A percentile compares a stretch with the other conserved stretches of the same genome.
These are phyloP conservation scores for Monilinia laxa DNA, from an alignment of 2,329 filamentous ascomycete genomes.

Conservation along the genomic window DNA sequence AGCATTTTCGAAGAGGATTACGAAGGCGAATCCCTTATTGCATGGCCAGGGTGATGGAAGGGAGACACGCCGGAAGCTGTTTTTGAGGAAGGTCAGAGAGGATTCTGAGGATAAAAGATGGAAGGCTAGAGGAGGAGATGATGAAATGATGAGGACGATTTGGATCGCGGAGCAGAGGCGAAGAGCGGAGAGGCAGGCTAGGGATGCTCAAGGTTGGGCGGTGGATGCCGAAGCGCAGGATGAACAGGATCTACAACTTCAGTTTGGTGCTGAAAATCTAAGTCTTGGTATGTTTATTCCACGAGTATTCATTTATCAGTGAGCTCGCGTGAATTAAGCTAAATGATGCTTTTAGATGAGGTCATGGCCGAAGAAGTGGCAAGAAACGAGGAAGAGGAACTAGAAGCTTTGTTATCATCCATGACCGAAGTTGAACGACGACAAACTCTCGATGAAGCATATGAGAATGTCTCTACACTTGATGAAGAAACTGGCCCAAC, in stretches of 20 bases:
- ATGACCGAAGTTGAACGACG: constrained; percentile 42
- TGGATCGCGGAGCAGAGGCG: constrained; percentile 44
- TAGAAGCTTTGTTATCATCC: constrained; percentile 56
- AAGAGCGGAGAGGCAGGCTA: constrained; percentile 38
- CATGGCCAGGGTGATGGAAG: constrained; percentile 57
- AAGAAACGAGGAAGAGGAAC: constrained; percentile 54
- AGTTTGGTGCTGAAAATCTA: constrained; percentile 13
- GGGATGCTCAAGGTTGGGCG: constrained; percentile 34
- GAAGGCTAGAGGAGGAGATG: constrained; percentile 61
- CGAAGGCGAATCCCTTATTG: constrained; percentile 63
- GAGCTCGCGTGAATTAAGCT: neutral
- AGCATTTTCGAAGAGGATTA: constrained; percentile 45
- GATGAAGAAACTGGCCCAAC: constrained; percentile 22
- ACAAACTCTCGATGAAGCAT: constrained; percentile 16
- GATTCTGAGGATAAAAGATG: constrained; percentile 59
- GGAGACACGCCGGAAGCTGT: constrained; percentile 64
- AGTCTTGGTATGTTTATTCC: constrained; percentile 20
- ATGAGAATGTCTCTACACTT: constrained; percentile 16
- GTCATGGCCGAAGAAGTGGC: constrained; percentile 53
- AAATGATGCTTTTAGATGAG: constrained; percentile 31
- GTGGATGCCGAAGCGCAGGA: constrained; percentile 26
- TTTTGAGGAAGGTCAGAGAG: constrained; percentile 65
- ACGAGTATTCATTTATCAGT: neutral
- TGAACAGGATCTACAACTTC: constrained; percentile 24
- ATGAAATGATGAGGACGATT: constrained; percentile 49